Percentiles rank a stretch among this genome's conserved stretches.
These are phyloP conservation scores for Glycine tomentella DNA, from an alignment of 306 rosid genomes.

Conservation along the genomic window DNA sequence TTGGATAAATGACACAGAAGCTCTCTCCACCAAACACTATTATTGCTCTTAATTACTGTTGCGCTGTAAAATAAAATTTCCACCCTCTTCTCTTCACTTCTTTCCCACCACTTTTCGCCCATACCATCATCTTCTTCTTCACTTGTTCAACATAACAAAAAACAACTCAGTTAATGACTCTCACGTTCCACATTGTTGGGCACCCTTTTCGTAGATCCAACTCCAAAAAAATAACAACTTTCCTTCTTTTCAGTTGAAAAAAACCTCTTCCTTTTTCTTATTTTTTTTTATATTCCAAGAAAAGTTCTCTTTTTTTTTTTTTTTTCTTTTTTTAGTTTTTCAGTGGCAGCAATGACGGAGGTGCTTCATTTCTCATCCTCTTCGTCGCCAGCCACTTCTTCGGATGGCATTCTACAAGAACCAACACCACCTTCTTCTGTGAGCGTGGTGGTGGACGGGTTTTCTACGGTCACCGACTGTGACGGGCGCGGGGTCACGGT, in stretches of 20 bases:
- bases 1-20: constrained; percentile 10
- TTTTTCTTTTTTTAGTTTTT: neutral
- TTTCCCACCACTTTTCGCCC: neutral
- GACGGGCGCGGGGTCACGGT: neutral
- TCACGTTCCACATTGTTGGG: constrained; percentile 38
- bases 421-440: constrained; percentile 55
- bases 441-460: constrained; percentile 44
- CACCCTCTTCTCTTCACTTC: constrained; percentile 16
- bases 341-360: constrained; percentile 83
- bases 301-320: constrained; percentile 18
- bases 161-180: constrained; percentile 36
- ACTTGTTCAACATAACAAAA: neutral
- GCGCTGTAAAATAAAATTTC: neutral
- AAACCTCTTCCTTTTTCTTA: neutral
- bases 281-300: constrained; percentile 48
- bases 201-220: constrained; percentile 34
- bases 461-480: constrained; percentile 40
- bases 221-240: constrained; percentile 25
- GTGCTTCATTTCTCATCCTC: constrained; percentile 68
- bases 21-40: constrained; percentile 33
- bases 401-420: constrained; percentile 46
- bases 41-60: constrained; percentile 23
- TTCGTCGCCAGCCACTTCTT: constrained; percentile 40
- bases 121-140: neutral
- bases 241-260: neutral